Base-by-base conservation (phyloP, 139 green algal species). In the Mychonastes homosphaera region DNA sequence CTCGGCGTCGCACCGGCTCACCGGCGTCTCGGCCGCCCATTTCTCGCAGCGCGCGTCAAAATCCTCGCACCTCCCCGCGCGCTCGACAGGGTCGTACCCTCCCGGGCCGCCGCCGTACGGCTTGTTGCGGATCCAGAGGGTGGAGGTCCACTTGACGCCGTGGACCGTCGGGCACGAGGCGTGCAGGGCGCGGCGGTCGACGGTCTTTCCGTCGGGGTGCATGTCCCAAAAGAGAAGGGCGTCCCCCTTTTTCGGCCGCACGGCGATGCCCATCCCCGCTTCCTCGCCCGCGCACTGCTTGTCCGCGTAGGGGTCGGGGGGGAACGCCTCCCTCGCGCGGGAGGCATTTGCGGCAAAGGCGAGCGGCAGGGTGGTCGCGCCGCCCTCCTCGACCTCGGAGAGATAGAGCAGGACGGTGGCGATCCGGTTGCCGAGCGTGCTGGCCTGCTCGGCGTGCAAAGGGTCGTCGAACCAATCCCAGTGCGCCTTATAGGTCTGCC, bases 391-490 rank as follows among this genome's bases (percentile, higher is more conserved):
- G 24, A 78, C 78, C 27, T 87, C 78, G 71, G 72, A 69, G 18
- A 89, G 58, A 52, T 89, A 89, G 61, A 89, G 56, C 27, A 89
- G 66, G 40, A 89, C 75, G 2, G 81, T 89, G 10, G 78, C 81
- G 1, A 78, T 67, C 0, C 80, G 55, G 32, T 79, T 74, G 1
- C 71, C 76, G 0, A 35, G 51, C 39, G 7, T 19, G 21, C 53
- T 55, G 57, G 58, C 56, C 34, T 28, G 23, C 29, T 51, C 24
- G 3, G 65, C 43, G 29, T 77, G 71, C 24, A 75, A 66, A 0
- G 64, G 56, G 45, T 78, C 62, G 39, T 83, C 74, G 32, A 83
- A 74, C 65, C 78, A 84, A 55, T 89, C 80, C 79, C 63, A 81
- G 49, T 77, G 78, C 2, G 58, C 70, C 15, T 67, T 69, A 34